Percentiles rank a stretch among this genome's conserved stretches.
Evolutionary conservation across 768 basidiomycete species (phyloP).

Genomic region (Suillus ampliporus): DNA sequence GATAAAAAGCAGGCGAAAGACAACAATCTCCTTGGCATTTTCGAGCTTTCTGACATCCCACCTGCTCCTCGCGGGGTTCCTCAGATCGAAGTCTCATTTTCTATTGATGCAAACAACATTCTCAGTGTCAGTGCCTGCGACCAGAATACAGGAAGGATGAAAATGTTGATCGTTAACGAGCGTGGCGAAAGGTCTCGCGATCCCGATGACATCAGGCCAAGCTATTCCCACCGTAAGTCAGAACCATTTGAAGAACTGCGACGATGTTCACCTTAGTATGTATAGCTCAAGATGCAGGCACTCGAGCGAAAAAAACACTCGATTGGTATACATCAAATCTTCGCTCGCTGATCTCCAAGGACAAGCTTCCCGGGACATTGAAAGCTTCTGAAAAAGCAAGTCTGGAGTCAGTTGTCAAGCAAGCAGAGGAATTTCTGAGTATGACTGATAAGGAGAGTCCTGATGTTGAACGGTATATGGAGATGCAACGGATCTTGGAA

Average conservation of each 20-base stretch:
- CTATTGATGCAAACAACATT: constrained; percentile 96
- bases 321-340: constrained; percentile 97
- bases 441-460: background rate
- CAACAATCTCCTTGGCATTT: constrained; percentile 98
- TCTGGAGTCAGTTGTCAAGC: constrained; percentile 80
- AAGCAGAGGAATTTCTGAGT: constrained; percentile 44
- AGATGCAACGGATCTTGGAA: background rate
- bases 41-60: constrained; percentile 96
- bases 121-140: constrained; percentile 93
- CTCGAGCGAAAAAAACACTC: constrained; percentile 86
- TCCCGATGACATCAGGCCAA: constrained; percentile 58
- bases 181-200: background rate
- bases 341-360: constrained; percentile 84
- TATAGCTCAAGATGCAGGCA: constrained; percentile 84
- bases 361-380: constrained; percentile 87
- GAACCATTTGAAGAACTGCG: background rate
- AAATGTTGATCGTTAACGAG: background rate
- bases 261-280: constrained; percentile 16
- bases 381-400: constrained; percentile 84
- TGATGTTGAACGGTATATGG: background rate
- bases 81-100: constrained; percentile 96
- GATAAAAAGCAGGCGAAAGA: constrained; percentile 98
- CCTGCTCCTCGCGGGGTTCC: constrained; percentile 98
- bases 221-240: constrained; percentile 81
- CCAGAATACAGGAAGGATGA: constrained; percentile 93